phyloP scores from a whole-genome alignment of 441 rosid genomes.

The Hura crepitans region DNA sequence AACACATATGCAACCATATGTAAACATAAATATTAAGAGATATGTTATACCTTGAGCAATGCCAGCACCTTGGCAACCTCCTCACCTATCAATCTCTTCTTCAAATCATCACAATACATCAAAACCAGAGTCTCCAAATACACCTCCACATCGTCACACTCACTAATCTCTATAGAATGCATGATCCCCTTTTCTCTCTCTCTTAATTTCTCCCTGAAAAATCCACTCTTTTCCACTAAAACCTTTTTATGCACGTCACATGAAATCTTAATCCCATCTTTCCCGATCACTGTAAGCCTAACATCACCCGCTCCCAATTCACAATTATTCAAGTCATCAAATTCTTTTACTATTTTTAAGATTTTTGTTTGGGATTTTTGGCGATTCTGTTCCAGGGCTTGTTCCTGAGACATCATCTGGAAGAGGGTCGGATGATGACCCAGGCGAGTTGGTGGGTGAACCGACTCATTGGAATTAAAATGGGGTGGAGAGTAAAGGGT shows the following conservation, averaged over 20 bases:
- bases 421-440: conserved; percentile 57
- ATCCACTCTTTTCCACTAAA: conserved; percentile 66
- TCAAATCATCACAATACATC: conserved; percentile 82
- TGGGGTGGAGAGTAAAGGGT: conserved; percentile 29
- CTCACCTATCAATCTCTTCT: conserved; percentile 64
- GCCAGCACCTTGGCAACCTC: conserved; percentile 63
- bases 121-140: conserved; percentile 79
- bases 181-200: conserved; percentile 58
- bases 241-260: conserved; percentile 36
- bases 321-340: conserved; percentile 36
- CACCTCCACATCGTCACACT: conserved; percentile 85
- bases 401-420: conserved; percentile 89
- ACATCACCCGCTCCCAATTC: conserved; percentile 56
- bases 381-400: conserved; percentile 38
- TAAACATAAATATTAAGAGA: not conserved
- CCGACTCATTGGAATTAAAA: conserved; percentile 17
- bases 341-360: conserved; percentile 50
- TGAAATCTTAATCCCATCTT: conserved; percentile 40
- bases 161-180: conserved; percentile 89
- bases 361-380: conserved; percentile 50
- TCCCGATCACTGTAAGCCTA: conserved; percentile 68
- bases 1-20: not conserved
- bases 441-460: conserved; percentile 32
- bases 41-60: conserved; percentile 68
- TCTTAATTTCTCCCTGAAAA: conserved; percentile 66